Evolutionary conservation across 2,329 filamentous ascomycete genomes (phyloP), one percentile per base, ranked within the genome.

Genomic region (Aplosporella prunicola): DNA sequence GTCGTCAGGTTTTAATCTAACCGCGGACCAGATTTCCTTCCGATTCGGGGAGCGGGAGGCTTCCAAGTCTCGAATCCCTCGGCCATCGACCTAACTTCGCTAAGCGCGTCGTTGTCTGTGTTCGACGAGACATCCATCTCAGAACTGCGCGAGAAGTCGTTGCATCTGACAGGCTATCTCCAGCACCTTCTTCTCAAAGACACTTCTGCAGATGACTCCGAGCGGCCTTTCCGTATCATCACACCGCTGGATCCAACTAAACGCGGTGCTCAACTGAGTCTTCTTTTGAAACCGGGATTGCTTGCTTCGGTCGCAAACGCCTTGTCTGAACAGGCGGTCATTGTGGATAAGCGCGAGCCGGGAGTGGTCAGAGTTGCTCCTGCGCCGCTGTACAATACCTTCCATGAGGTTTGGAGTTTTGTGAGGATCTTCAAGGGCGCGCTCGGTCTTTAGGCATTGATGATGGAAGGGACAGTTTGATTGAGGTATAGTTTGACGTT

Each of bases 21-120:
- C 34, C 10, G n/a, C 6, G 18, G 9, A 2, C 9, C 18, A 36
- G 34, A 68, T 40, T 86, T 85, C 55, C 61, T 72, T 27, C 80
- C 82, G 5, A 76, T 77, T 4, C 60, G 68, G 5, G 82, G 82
- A 17, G 82, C 82, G 1, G 71, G 67, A 30, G 82, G 82, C 4
- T 87, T 71, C 58, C 80, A 85, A 57, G 52, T 82, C 6, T 82
- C 78, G 14, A 87, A 86, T 53, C 81, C 78, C 10, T 81, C 75
- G 0, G 77, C 74, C 16, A 63, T 84, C 10, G 80, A 85, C 47
- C 66, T 85, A 10, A 75, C 76, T 11, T 71, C 72, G 14, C 65
- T 86, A 4, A 63, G 70, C 5, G 78, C 70, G 0, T 75, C 80
- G 0, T 63, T 87, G 2, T 72, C 71, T 5, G 66, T 85, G 9